Conservation (phyloP, 305 asterid species). For the Solanum hybrid region DNA sequence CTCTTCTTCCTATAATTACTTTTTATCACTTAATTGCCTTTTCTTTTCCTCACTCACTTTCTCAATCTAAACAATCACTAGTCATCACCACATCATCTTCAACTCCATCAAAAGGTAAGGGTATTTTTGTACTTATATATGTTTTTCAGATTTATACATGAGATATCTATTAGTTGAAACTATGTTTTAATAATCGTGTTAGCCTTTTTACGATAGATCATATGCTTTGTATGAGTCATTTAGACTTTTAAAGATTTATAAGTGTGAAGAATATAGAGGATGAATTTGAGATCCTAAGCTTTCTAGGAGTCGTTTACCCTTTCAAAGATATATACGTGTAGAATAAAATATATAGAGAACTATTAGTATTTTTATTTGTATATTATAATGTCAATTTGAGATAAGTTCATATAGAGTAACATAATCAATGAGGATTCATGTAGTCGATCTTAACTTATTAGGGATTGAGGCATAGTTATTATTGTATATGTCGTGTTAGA, state of each 20-base stretch:
- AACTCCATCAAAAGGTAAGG: constrained; percentile 28
- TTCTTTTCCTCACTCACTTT: constrained; percentile 14
- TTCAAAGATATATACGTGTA: neutral
- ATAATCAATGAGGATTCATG: neutral
- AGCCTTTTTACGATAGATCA: neutral
- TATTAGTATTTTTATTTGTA: neutral
- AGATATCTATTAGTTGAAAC: neutral
- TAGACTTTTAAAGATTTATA: neutral
- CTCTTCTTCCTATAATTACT: constrained; percentile 30
- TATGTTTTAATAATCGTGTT: neutral
- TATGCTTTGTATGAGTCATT: neutral
- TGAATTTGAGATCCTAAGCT: neutral
- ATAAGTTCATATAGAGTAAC: neutral
- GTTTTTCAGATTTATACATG: neutral
- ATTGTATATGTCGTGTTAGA: rapidly evolving
- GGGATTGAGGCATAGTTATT: neutral
- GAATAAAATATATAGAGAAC: neutral
- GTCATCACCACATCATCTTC: constrained; percentile 9
- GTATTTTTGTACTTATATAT: neutral
- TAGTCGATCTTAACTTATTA: neutral
- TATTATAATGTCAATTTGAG: neutral
- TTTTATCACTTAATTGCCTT: constrained; percentile 30
- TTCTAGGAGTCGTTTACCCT: neutral
- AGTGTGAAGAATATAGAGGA: neutral
- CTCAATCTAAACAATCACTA: constrained; percentile 10